Evolutionary conservation across 257 asterid species (phyloP), one percentile per base, ranked within the genome.

Genomic region (Petunia secreta): DNA sequence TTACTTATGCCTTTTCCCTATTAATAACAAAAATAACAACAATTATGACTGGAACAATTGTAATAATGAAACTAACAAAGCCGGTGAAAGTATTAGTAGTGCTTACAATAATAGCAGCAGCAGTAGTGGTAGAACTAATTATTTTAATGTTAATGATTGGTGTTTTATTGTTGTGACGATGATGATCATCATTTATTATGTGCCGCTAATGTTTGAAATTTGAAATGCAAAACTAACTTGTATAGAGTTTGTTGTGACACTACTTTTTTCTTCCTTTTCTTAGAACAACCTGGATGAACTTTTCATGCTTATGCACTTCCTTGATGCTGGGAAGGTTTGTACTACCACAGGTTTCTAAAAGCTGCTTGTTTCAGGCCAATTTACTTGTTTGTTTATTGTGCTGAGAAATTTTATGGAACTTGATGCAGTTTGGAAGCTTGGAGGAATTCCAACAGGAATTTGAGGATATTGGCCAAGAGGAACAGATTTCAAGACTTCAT

Each of bases 281-380:
- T 97, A 95, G 98, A 95, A 95, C 87, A 92, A 95, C 85, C 86
- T 95, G 89, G 99, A 95, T 75, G 99, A 95, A 82, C 97, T 95
- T 73, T 95, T 95, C 87, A 92, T 93, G 98, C 99, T 95, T 75
- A 93, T 95, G 99, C 98, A 95, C 89, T 95, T 95, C 90, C 97
- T 95, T 81, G 98, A 93, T 85, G 97, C 98, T 80, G 97, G 97
- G 77, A 95, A 95, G 97, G 97, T 94, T 78, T 84, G 89, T 87
- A 64, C 75, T 63, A 39, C 79, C 78, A 58, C 77, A 52, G 16
- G 78, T 71, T 75, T 63, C 34, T 57, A 7, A 55, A 76, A 60
- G 62, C 63, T 48, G 48, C 57, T 50, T 11, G 36, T 73, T 5
- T 34, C 62, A 48, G 6, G 50, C 62, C 34, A 73, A 73, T 73